Evolutionary conservation across 1,284 basidiomycete genomes (phyloP).

Genomic region (Singerocomus rubriflavus): DNA sequence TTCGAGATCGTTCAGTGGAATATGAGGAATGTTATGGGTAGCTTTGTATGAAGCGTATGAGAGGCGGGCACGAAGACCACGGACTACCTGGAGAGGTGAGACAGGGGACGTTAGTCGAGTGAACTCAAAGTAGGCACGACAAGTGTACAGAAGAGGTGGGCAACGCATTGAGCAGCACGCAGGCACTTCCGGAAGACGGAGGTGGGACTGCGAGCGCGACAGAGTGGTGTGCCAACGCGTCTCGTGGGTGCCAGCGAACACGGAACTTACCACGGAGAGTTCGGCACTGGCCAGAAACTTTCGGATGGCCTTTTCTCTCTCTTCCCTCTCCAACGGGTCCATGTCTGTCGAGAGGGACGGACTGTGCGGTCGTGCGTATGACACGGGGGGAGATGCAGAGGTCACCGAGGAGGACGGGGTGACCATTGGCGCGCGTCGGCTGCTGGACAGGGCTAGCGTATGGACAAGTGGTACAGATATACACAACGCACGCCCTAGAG

Average conservation of each 20-base stretch:
- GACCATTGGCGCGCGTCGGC: conserved; percentile 56
- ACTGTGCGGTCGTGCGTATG: conserved; percentile 50
- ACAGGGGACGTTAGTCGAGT: conserved; percentile 40
- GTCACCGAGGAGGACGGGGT: conserved; percentile 74
- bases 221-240: conserved; percentile 44
- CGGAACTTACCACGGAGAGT: conserved; percentile 63
- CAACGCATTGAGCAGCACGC: background rate
- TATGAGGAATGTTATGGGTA: conserved; percentile 61
- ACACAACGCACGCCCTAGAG: conserved; percentile 7
- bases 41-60: conserved; percentile 81
- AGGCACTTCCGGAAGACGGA: background rate
- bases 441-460: conserved; percentile 2
- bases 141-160: conserved; percentile 1
- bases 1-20: conserved; percentile 67
- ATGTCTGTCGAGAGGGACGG: conserved; percentile 39
- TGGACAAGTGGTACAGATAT: conserved; percentile 12
- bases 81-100: conserved; percentile 58
- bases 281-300: conserved; percentile 74
- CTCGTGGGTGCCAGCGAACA: conserved; percentile 27
- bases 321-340: conserved; percentile 46
- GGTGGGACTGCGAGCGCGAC: conserved; percentile 13
- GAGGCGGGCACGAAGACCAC: conserved; percentile 69
- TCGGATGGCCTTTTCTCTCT: conserved; percentile 61
- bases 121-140: conserved; percentile 11
- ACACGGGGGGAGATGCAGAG: conserved; percentile 68